phyloP scores from a whole-genome alignment of 2,329 filamentous ascomycete species.

The Raffaelea deltoideospora region DNA sequence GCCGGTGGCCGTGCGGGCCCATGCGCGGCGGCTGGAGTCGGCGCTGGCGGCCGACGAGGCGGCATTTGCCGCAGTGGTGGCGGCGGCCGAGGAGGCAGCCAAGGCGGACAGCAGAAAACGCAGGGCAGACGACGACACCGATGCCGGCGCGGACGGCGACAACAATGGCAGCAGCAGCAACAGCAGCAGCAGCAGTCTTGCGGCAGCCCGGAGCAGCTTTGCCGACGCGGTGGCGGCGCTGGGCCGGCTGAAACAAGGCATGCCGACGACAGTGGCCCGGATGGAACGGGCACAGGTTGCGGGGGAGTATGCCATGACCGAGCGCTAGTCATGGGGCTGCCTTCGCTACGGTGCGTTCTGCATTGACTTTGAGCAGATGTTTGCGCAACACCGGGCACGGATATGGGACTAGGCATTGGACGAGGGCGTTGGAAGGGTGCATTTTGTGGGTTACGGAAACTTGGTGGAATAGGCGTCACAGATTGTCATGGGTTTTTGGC shows the following conservation, averaged over 20 bases:
- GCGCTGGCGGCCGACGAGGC: slow-evolving; percentile 32
- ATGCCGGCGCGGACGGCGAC: neutral
- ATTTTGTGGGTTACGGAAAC: too few species aligned
- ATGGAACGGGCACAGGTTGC: slow-evolving; percentile 50
- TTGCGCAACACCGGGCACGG: too few species aligned
- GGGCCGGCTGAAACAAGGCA: slow-evolving; percentile 38
- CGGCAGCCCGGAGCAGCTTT: slow-evolving; percentile 16
- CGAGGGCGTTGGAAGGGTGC: too few species aligned
- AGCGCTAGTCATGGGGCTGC: slow-evolving; percentile 9
- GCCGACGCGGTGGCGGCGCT: slow-evolving; percentile 32
- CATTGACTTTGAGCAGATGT: too few species aligned
- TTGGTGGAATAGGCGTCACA: too few species aligned
- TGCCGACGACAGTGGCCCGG: slow-evolving; percentile 46
- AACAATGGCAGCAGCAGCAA: neutral
- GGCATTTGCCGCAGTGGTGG: slow-evolving; percentile 13
- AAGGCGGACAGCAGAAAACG: too few species aligned
- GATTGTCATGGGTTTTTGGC: too few species aligned
- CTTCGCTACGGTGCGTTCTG: neutral
- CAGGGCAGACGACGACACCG: slow-evolving; percentile 29
- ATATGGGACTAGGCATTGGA: too few species aligned
- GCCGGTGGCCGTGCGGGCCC: slow-evolving; percentile 23
- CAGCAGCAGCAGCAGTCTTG: neutral
- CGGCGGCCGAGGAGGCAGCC: slow-evolving; percentile 16
- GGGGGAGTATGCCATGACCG: slow-evolving; percentile 39
- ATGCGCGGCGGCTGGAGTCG: slow-evolving; percentile 22